A percentile compares a stretch with the other conserved stretches of the same genome.
These are phyloP conservation scores for Crataegus laevigata DNA, from an alignment of 306 rosid species.

Conservation along the genomic window DNA sequence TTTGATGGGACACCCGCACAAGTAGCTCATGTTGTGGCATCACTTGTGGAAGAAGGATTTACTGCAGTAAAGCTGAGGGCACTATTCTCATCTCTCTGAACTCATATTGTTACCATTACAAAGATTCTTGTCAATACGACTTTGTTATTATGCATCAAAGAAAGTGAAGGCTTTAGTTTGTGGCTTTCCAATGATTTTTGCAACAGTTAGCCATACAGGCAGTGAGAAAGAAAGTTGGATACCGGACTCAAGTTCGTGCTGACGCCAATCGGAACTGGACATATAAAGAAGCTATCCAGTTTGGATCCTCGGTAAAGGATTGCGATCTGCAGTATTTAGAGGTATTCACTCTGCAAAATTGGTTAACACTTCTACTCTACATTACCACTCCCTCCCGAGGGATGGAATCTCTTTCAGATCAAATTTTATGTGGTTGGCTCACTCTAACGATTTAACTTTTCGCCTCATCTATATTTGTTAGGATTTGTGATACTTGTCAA, in stretches of 20 bases:
- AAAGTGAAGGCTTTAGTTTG: neutral
- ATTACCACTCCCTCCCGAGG: neutral
- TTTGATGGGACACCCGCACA: slow-evolving; percentile 60
- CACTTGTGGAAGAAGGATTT: slow-evolving; percentile 74
- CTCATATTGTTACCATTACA: neutral
- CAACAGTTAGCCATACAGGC: slow-evolving; percentile 76
- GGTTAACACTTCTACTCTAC: neutral
- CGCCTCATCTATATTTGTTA: neutral
- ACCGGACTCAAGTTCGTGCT: slow-evolving; percentile 58
- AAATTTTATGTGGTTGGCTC: neutral
- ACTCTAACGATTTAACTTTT: neutral
- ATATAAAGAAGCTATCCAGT: slow-evolving; percentile 73
- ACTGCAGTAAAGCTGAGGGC: slow-evolving; percentile 83
- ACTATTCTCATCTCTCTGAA: neutral
- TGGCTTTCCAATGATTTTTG: neutral
- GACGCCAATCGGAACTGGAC: slow-evolving; percentile 94
- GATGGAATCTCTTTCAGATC: neutral
- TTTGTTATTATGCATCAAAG: slow-evolving; percentile 4
- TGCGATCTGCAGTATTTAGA: slow-evolving; percentile 80
- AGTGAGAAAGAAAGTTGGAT: slow-evolving; percentile 75
- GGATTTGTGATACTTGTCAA: neutral
- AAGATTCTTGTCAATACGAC: neutral
- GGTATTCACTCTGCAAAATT: slow-evolving; percentile 29
- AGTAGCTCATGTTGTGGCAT: slow-evolving; percentile 62
- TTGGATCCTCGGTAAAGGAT: slow-evolving; percentile 68